Base-by-base conservation (phyloP, 139 green algal genomes). In the Astrephomene gubernaculifera region DNA sequence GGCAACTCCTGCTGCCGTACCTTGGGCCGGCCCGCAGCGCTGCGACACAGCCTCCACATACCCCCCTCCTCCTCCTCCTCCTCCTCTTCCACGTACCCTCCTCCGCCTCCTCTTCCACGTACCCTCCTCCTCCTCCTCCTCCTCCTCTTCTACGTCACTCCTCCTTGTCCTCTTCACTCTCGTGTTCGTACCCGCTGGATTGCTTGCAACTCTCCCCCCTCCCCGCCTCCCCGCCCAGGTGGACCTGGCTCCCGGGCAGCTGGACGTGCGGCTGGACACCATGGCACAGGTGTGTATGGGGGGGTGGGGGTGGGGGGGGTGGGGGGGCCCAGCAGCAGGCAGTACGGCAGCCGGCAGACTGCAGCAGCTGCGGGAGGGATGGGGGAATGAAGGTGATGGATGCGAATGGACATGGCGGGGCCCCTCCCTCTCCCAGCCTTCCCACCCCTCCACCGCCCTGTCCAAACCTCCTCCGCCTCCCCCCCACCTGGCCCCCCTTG, bases 211-310 rank as follows among this genome's bases (percentile, higher is more conserved):
- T n/a, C n/a, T n/a, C n/a, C n/a, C n/a, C n/a, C 49, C 49, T 17
- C 49, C 49, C 49, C 49, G 12, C 49, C 49, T 57, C 49, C 49
- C 29, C 33, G 63, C 21, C 4, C 86, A 89, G 86, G 65, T 89
- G 67, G 86, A 70, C 21, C 29, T 52, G n/a, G 33, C 85, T 4
- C 73, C 82, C 1, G 87, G 87, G 21, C 87, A 91, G 69, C 8
- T 76, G n/a, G 49, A 83, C 25, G 54, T 79, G 22, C 10, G 25
- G 24, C 38, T 44, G 19, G 87, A 91, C 21, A 35, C 54, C 7
- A 35, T 91, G 70, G 68, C 82, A 7, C 73, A 81, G 73, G 73
- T 70, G 25, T 4, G 71, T 6, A 1, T 6, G 43, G 61, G 29
- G 63, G 49, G 49, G 49, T 12, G 49, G 12, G 49, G 49, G 49